A percentile compares a stretch with the other conserved stretches of the same genome.
Evolutionary conservation across 1,139 yeast genomes (phyloP).

Genomic region (Saccharomycopsis phalli): DNA sequence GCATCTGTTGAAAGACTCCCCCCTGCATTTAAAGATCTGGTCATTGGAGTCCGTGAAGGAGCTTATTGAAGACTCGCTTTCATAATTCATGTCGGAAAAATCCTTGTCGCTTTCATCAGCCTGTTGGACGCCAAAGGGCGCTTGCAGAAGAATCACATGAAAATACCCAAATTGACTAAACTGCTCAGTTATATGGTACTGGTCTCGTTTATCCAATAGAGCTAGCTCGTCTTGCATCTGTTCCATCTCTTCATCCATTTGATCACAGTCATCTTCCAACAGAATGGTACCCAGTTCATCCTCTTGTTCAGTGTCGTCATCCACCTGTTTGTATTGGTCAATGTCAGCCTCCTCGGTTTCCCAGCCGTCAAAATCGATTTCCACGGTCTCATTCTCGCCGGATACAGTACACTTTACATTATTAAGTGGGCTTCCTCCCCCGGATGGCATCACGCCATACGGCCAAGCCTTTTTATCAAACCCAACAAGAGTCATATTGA

Average conservation of each 20-base stretch:
- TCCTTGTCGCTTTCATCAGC: slow-evolving; percentile 6
- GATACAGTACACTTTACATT: background rate
- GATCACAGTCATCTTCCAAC: background rate
- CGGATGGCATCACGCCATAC: no score
- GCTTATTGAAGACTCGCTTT: slow-evolving; percentile 11
- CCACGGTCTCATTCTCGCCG: background rate
- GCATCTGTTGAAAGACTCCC: background rate
- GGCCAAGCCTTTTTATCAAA: no score
- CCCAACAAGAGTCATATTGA: no score
- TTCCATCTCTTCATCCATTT: no score
- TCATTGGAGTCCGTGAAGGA: slow-evolving; percentile 6
- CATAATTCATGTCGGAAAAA: slow-evolving; percentile 4
- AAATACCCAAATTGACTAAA: background rate
- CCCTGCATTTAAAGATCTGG: background rate
- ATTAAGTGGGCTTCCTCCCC: no score
- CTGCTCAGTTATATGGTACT: background rate
- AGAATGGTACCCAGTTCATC: background rate
- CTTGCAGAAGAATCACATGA: no score
- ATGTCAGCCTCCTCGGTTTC: no score
- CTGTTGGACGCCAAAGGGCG: no score
- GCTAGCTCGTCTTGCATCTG: background rate
- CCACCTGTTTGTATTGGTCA: no score
- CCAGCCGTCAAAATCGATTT: slow-evolving; percentile 17
- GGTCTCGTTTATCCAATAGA: background rate
- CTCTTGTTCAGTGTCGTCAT: slow-evolving; percentile 1